Evolutionary conservation across 176 grass and related monocot genomes (phyloP).

Genomic region (Oryza brachyantha): DNA sequence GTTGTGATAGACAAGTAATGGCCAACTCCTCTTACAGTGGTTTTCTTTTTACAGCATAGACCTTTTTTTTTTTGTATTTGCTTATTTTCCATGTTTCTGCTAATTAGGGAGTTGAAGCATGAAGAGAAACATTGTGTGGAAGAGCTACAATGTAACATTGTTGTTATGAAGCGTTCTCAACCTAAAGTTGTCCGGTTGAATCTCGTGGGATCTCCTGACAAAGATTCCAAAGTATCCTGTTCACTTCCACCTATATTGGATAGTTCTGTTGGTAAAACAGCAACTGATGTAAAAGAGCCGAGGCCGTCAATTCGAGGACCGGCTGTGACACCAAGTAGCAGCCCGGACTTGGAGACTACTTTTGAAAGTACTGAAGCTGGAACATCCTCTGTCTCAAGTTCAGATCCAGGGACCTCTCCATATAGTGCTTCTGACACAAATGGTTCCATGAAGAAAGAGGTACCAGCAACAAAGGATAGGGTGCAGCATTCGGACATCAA

Average conservation of each 20-base stretch:
- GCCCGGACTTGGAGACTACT: conserved; percentile 73
- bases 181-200: conserved; percentile 98
- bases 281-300: conserved; percentile 47
- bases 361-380: conserved; percentile 87
- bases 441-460: conserved; percentile 57
- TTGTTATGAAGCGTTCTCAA: conserved; percentile 94
- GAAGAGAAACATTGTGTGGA: conserved; percentile 92
- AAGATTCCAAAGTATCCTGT: conserved; percentile 42
- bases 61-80: conserved; percentile 18
- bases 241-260: conserved; percentile 32
- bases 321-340: conserved; percentile 86
- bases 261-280: conserved; percentile 38
- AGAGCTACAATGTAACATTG: conserved; percentile 96
- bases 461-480: conserved; percentile 46
- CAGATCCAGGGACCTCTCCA: conserved; percentile 87
- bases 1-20: conserved; percentile 98
- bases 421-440: conserved; percentile 76
- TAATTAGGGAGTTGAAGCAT: conserved; percentile 87
- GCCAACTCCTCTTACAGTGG: conserved; percentile 16
- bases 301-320: conserved; percentile 68
- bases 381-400: conserved; percentile 93
- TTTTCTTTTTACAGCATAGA: conserved; percentile 14
- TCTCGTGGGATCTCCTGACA: conserved; percentile 84
- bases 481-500: conserved; percentile 49
- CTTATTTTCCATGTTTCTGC: conserved; percentile 24